Conservation (phyloP, 2,329 filamentous ascomycete genomes). For the Thielaviopsis euricoi region DNA sequence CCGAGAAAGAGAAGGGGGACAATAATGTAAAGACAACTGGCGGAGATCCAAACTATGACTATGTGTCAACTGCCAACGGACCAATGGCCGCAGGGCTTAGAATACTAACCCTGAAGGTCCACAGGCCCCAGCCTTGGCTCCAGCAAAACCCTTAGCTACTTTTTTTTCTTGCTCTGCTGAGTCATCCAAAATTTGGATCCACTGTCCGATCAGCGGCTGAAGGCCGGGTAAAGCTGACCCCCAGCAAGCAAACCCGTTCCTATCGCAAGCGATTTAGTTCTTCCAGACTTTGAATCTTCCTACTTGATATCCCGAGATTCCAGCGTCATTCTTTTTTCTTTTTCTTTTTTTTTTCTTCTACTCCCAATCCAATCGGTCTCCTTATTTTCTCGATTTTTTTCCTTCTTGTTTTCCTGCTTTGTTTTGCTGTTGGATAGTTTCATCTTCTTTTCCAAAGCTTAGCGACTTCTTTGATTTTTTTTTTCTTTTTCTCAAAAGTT, state of each 20-base stretch:
- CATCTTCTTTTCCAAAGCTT: background rate
- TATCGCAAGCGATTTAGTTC: background rate
- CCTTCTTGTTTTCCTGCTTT: background rate
- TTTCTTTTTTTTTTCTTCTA: background rate
- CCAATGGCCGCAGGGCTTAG: background rate
- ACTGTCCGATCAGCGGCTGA: constrained; percentile 9
- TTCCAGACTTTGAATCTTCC: background rate
- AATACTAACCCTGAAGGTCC: background rate
- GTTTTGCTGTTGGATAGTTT: background rate
- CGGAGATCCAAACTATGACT: background rate
- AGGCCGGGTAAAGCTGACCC: constrained; percentile 1
- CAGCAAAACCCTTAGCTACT: background rate
- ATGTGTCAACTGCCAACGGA: background rate
- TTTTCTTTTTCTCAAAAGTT: background rate
- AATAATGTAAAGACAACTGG: background rate
- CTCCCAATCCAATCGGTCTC: background rate
- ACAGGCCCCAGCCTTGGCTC: background rate
- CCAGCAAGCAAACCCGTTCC: background rate
- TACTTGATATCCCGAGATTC: constrained; percentile 2
- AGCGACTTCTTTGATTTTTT: background rate
- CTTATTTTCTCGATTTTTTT: background rate
- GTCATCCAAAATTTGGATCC: background rate
- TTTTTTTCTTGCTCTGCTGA: background rate
- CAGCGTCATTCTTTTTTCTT: constrained; percentile 6
- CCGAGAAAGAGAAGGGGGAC: no score